phyloP scores from a whole-genome alignment of 495 filamentous ascomycete genomes.

The Glarea lozoyensis region DNA sequence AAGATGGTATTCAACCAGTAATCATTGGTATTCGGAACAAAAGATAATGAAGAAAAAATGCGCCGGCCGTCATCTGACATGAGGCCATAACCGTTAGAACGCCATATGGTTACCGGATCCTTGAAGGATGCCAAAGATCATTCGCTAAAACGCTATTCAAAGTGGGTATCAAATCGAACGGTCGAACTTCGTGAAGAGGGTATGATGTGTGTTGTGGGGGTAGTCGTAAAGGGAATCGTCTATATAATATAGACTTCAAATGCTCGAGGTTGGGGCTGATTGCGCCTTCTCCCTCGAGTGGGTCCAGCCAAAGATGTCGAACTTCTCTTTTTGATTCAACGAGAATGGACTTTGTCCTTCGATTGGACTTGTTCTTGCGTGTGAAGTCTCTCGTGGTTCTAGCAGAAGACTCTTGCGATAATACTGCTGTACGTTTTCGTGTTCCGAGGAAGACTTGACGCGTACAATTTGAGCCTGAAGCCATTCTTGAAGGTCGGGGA shows the following conservation, averaged over 20 bases:
- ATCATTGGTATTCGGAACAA: not conserved
- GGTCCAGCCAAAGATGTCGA: slow-evolving; percentile 49
- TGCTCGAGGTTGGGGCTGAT: slow-evolving; percentile 5
- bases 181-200: slow-evolving; percentile 4
- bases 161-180: slow-evolving; percentile 25
- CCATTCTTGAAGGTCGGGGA: slow-evolving; percentile 92
- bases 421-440: slow-evolving; percentile 73
- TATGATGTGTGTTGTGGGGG: slow-evolving; percentile 1
- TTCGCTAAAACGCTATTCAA: slow-evolving; percentile 26
- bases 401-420: slow-evolving; percentile 81
- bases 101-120: not conserved
- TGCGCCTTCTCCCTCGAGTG: slow-evolving; percentile 34
- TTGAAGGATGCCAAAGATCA: slow-evolving; percentile 5
- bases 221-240: slow-evolving; percentile 2
- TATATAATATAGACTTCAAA: slow-evolving; percentile 1
- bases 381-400: slow-evolving; percentile 64
- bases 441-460: slow-evolving; percentile 63
- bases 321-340: slow-evolving; percentile 33
- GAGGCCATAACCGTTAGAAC: not conserved
- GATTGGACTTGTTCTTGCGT: slow-evolving; percentile 36
- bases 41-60: not conserved
- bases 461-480: slow-evolving; percentile 76
- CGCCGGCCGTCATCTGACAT: not conserved
- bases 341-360: slow-evolving; percentile 30
- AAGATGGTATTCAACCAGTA: not conserved